phyloP scores from a whole-genome alignment of 805 yeast genomes.

The Candida endomychidarum region DNA sequence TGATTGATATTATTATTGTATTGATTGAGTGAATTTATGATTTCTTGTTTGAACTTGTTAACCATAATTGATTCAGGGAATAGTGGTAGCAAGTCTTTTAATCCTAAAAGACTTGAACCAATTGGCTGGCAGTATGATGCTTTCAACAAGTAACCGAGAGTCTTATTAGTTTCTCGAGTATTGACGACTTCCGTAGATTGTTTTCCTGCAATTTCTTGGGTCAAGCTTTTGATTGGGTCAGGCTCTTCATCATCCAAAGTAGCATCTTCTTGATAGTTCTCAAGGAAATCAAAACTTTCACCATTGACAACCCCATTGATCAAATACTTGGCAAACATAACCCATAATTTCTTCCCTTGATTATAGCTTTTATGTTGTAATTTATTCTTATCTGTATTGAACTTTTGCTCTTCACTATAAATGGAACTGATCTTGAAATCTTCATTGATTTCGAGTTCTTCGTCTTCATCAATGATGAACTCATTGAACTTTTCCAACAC shows the following conservation, averaged over 20 bases:
- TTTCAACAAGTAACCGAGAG: conserved; percentile 30
- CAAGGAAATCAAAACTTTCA: conserved; percentile 17
- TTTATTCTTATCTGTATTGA: conserved; percentile 26
- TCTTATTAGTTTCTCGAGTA: conserved; percentile 10
- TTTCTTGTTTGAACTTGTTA: conserved; percentile 79
- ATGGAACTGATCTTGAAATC: conserved; percentile 5
- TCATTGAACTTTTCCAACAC: conserved; percentile 36
- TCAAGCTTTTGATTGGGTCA: conserved; percentile 15
- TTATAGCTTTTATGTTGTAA: conserved; percentile 35
- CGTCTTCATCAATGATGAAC: conserved; percentile 14
- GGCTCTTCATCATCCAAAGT: conserved; percentile 6
- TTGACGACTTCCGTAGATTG: not conserved
- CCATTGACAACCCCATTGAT: conserved; percentile 31
- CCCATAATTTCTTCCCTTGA: conserved; percentile 71
- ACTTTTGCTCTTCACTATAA: conserved; percentile 25
- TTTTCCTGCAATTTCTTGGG: conserved; percentile 8
- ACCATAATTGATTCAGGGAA: conserved; percentile 83
- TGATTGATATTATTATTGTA: conserved; percentile 66
- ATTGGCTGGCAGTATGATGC: conserved; percentile 26
- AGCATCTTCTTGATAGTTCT: conserved; percentile 13
- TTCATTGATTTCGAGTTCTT: conserved; percentile 7
- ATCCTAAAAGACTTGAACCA: conserved; percentile 44
- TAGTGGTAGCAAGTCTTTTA: conserved; percentile 80
- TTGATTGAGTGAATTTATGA: conserved; percentile 73
- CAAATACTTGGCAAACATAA: conserved; percentile 57